Base-by-base conservation (phyloP, 768 basidiomycete genomes). In the Kwoniella dendrophila region DNA sequence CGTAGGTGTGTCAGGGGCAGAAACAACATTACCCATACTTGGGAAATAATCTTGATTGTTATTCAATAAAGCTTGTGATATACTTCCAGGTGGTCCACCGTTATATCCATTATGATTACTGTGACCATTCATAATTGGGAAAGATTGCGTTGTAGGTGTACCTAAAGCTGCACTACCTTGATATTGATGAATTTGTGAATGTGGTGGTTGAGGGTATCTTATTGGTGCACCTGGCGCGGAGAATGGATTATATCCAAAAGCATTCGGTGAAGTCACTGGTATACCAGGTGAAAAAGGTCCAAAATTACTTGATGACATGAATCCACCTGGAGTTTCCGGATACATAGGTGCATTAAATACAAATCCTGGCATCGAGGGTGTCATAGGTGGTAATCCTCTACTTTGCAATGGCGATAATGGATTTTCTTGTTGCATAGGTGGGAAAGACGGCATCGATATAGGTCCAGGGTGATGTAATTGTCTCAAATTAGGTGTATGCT, bases 301-400 rank as follows among this genome's bases (percentile, higher is more conserved):
- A 40, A 58, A 51, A 18, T 78, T 56, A 48, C 79, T 72, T 20
- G 77, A 72, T 47, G 81, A 73, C 24, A 81, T 65, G 11, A 78
- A 77, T 33, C 82, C 51, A 8, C 81, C 81, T 51, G 83, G 79
- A 45, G 81, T 71, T 72, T 83, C 80, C 1, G 73, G 73, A 43
- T 67, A 74, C 18, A 71, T 66, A 40, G 88, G 82, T 11, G 73
- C 65, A 40, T 88, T 82, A 78, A 96, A 94, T 12, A 86, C 87
- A 80, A 96, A 98, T 4, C 91, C 87, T 0, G 95, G 95, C 94
- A 98, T 97, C 63, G 89, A 90, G 0, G 94, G 93, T n/a, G 94
- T 96, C 72, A 96, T 92, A 1, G 90, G 89, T 14, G 90, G 90
- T n/a, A 92, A 81, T 0, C 90, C 89, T 65, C 87, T 85, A n/a